These are phyloP conservation scores for Geotrichum cucujoidarum DNA, from an alignment of 1,139 yeast species.

Conservation along the genomic window DNA sequence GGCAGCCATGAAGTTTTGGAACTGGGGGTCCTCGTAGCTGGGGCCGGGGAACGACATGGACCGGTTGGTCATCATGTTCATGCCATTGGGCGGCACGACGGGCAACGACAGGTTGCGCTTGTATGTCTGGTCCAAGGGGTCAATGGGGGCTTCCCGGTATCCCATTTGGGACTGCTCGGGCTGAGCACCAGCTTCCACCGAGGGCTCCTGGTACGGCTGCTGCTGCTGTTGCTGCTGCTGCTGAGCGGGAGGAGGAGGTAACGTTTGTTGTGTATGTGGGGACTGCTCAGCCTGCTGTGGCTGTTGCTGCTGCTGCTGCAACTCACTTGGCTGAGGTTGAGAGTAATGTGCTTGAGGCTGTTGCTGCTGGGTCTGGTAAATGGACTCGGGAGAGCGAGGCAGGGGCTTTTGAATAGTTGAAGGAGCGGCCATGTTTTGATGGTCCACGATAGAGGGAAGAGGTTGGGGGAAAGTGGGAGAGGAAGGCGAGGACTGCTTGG, in stretches of 20 bases:
- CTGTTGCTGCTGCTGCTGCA: slow-evolving; percentile 9
- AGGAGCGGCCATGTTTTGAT: not conserved
- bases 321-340: not conserved
- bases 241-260: not conserved
- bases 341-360: not conserved
- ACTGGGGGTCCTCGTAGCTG: not conserved
- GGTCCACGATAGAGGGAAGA: slow-evolving; percentile 2
- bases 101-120: not conserved
- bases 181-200: no score
- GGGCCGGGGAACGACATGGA: not conserved
- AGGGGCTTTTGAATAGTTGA: not conserved
- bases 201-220: slow-evolving; percentile 8
- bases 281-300: slow-evolving; percentile 2
- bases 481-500: slow-evolving; percentile 9
- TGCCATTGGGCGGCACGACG: not conserved
- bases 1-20: not conserved
- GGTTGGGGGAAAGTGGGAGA: slow-evolving; percentile 11
- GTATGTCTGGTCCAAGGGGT: not conserved
- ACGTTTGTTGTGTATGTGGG: not conserved
- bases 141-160: not conserved
- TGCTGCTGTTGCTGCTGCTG: slow-evolving; percentile 17
- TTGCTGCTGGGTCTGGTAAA: not conserved
- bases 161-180: not conserved
- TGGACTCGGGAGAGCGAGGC: not conserved
- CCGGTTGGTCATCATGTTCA: not conserved